Evolutionary conservation across 1,139 yeast species (phyloP).

Genomic region (Trichomonascaceae sp.): DNA sequence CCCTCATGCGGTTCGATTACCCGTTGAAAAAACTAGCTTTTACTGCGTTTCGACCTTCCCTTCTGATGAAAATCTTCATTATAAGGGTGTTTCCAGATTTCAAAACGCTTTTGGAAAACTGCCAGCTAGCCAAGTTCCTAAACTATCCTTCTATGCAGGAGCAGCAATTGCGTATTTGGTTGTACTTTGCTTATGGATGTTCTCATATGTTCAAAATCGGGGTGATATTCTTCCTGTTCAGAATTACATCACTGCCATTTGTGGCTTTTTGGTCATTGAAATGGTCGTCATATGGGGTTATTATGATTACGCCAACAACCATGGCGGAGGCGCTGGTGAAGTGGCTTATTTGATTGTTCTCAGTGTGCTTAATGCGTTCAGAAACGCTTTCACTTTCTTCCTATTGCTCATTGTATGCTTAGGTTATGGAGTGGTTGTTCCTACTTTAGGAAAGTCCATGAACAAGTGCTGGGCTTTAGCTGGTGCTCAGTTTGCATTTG

Average conservation of each 20-base stretch:
- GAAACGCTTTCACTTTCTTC: constrained; percentile 85
- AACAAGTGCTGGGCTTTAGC: constrained; percentile 74
- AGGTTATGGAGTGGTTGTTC: constrained; percentile 89
- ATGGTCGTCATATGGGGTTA: constrained; percentile 88
- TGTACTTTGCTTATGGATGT: constrained; percentile 73
- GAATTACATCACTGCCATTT: constrained; percentile 80
- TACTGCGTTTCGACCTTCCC: constrained; percentile 80
- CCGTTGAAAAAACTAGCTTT: constrained; percentile 72
- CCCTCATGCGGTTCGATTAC: constrained; percentile 55
- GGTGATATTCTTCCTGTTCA: constrained; percentile 87
- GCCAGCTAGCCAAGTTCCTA: constrained; percentile 87
- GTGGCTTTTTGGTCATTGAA: constrained; percentile 75
- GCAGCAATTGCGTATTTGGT: constrained; percentile 79
- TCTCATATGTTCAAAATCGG: constrained; percentile 80
- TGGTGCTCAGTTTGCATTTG: constrained; percentile 60
- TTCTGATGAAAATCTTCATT: constrained; percentile 37
- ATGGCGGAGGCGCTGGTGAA: constrained; percentile 54
- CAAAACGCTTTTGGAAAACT: constrained; percentile 89
- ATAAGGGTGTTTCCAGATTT: constrained; percentile 63
- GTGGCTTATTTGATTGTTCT: constrained; percentile 70
- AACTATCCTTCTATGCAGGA: constrained; percentile 81
- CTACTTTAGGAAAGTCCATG: constrained; percentile 77
- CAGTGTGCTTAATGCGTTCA: constrained; percentile 70
- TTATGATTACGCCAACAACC: constrained; percentile 73
- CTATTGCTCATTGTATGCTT: constrained; percentile 75